These are phyloP conservation scores for Hypoxylon trugodes DNA, from an alignment of 495 filamentous ascomycete genomes.

Conservation along the genomic window DNA sequence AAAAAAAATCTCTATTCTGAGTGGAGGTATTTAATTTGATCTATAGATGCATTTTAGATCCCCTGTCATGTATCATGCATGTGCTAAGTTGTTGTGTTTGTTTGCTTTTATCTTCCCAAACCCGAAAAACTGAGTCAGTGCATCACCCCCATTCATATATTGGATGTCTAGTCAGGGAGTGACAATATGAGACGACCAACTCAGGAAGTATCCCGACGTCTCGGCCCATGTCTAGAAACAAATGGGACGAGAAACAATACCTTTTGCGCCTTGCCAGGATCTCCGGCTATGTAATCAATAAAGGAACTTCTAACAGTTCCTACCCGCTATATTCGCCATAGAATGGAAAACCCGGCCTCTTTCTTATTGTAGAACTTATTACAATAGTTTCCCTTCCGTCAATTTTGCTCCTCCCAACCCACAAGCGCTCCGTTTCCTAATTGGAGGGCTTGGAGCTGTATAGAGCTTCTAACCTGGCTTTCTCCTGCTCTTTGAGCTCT, in stretches of 20 bases:
- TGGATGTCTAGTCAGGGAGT: too few relatives aligned
- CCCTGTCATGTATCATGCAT: not conserved
- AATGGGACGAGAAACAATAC: not conserved
- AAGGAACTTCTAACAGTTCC: not conserved
- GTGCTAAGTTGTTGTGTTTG: not conserved
- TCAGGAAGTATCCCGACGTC: not conserved
- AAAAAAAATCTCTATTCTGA: not conserved
- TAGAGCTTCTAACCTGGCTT: slow-evolving; percentile 70
- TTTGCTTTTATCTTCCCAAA: not conserved
- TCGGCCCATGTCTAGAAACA: not conserved
- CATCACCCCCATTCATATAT: too few relatives aligned
- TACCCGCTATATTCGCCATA: not conserved
- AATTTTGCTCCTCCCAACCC: slow-evolving; percentile 5
- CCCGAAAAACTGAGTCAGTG: not conserved
- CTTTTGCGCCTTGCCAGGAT: not conserved
- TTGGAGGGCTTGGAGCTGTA: slow-evolving; percentile 9
- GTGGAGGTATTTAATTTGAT: too few relatives aligned
- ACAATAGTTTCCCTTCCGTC: not conserved
- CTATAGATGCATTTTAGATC: slow-evolving; percentile 1
- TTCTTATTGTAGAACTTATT: not conserved
- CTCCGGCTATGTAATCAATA: not conserved
- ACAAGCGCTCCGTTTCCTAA: slow-evolving; percentile 5
- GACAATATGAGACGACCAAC: not conserved
- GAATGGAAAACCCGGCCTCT: not conserved
- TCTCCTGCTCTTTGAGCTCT: slow-evolving; percentile 71